Conservation (phyloP, 441 rosid species). For the Biscutella auriculata region DNA sequence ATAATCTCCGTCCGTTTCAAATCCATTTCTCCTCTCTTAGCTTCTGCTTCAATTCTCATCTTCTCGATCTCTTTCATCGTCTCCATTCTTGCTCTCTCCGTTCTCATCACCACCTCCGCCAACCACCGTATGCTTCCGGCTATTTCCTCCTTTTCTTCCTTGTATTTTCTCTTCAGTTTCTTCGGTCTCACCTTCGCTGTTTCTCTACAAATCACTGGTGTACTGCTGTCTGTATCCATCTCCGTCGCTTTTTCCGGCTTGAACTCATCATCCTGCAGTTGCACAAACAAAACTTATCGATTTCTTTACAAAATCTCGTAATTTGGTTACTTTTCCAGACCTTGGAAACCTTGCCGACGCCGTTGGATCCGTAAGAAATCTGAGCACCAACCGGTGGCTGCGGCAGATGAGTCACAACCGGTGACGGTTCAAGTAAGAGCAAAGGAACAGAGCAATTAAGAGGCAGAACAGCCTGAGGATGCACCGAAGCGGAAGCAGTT, state of each 20-base stretch:
- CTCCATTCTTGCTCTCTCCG: constrained; percentile 82
- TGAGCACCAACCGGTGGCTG: too few species aligned
- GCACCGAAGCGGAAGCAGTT: constrained; percentile 15
- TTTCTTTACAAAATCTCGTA: not conserved
- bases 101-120: constrained; percentile 68
- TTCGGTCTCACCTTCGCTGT: constrained; percentile 36
- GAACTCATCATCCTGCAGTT: constrained; percentile 56
- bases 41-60: constrained; percentile 83
- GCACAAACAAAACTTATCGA: too few species aligned
- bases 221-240: constrained; percentile 70
- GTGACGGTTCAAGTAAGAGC: constrained; percentile 33
- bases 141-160: constrained; percentile 37
- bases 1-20: constrained; percentile 83
- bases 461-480: constrained; percentile 14
- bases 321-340: constrained; percentile 17
- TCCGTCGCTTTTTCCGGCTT: constrained; percentile 39
- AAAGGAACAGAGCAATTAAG: constrained; percentile 31
- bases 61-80: constrained; percentile 77
- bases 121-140: constrained; percentile 78
- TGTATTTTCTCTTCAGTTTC: constrained; percentile 31
- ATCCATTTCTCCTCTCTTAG: constrained; percentile 76
- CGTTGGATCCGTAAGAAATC: constrained; percentile 66
- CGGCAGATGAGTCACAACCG: constrained; percentile 19
- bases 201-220: constrained; percentile 65
- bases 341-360: constrained; percentile 50